Conservation (phyloP, 176 grass and related monocot genomes). For the Musa beccarii region DNA sequence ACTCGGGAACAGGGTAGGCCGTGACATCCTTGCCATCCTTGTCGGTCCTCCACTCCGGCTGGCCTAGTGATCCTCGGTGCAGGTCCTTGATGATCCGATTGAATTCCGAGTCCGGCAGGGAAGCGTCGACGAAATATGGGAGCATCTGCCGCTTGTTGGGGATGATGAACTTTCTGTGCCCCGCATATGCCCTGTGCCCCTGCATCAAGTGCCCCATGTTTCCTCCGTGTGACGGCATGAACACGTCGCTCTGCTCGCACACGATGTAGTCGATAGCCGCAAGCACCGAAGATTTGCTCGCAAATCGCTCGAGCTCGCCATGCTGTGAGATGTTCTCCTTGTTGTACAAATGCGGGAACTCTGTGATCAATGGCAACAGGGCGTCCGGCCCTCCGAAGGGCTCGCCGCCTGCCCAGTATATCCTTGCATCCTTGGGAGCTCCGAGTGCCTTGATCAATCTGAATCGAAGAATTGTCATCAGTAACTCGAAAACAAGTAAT, state of each 20-base stretch:
- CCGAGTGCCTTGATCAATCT: slow-evolving; percentile 9
- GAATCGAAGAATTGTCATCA: not conserved
- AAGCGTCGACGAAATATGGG: not conserved
- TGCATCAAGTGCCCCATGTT: slow-evolving; percentile 19
- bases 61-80: not conserved
- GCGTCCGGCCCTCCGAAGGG: slow-evolving; percentile 5
- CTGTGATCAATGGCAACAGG: not conserved
- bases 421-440: slow-evolving; percentile 2
- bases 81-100: slow-evolving; percentile 2
- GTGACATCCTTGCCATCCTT: slow-evolving; percentile 16
- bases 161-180: slow-evolving; percentile 15
- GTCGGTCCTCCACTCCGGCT: not conserved
- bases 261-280: slow-evolving; percentile 14
- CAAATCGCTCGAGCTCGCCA: not conserved
- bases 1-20: slow-evolving; percentile 11
- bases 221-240: slow-evolving; percentile 15
- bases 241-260: slow-evolving; percentile 17
- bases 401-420: slow-evolving; percentile 17
- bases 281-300: slow-evolving; percentile 4
- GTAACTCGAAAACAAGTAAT: too few relatives aligned
- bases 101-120: not conserved
- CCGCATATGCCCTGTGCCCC: slow-evolving; percentile 6
- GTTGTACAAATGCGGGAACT: slow-evolving; percentile 5
- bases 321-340: not conserved
- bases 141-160: slow-evolving; percentile 16